Conservation (phyloP, 345 rosid species). For the Rhizophora mangle region DNA sequence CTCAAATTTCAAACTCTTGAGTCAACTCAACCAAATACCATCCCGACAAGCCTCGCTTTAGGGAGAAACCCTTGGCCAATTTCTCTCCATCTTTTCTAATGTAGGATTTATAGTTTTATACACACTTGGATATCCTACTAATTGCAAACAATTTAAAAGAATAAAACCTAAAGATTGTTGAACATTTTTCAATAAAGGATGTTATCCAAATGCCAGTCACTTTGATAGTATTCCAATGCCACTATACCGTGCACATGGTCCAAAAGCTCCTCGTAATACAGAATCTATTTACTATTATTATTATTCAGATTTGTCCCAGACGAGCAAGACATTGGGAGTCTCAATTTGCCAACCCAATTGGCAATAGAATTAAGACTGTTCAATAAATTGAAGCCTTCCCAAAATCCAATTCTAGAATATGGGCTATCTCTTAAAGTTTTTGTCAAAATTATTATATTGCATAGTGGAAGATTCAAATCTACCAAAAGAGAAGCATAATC, state of each 20-base stretch:
- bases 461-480: slow-evolving; percentile 23
- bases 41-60: no score
- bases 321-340: slow-evolving; percentile 18
- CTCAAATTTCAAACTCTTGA: no score
- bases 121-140: no score
- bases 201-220: not conserved
- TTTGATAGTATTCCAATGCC: not conserved
- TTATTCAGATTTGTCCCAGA: slow-evolving; percentile 25
- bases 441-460: not conserved
- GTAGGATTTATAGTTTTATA: no score
- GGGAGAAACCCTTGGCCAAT: no score
- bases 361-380: slow-evolving; percentile 18
- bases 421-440: not conserved
- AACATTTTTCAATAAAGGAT: no score
- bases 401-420: slow-evolving; percentile 22
- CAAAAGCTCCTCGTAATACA: not conserved
- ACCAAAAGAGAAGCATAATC: slow-evolving; percentile 33
- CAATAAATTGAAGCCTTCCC: slow-evolving; percentile 16
- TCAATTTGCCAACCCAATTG: slow-evolving; percentile 23
- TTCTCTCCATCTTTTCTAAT: no score
- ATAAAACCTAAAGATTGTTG: no score
- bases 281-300: no score
- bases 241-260: not conserved
- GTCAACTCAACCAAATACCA: no score
- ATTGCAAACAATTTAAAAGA: no score